Percentiles rank a stretch among this genome's conserved stretches.
These are phyloP conservation scores for Ambispora gerdemannii DNA, from an alignment of 192 early-diverging fungal species.

Conservation along the genomic window DNA sequence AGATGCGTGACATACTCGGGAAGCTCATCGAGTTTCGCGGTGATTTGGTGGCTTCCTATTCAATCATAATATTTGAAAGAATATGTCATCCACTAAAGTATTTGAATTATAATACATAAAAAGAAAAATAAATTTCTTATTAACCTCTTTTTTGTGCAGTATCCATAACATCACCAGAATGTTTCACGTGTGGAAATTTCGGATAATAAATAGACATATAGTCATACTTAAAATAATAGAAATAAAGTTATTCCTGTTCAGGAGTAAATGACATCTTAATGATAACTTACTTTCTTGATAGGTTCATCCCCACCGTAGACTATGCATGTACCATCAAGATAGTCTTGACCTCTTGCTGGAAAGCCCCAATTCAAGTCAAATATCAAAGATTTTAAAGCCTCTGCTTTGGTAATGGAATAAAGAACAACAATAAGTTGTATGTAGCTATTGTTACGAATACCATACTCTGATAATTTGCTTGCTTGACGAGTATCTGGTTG, in stretches of 20 bases:
- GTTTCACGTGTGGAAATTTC: slow-evolving; percentile 26
- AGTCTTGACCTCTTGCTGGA: slow-evolving; percentile 21
- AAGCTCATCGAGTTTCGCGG: slow-evolving; percentile 8
- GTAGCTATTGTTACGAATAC: slow-evolving; percentile 17
- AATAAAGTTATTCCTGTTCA: background rate
- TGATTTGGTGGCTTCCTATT: slow-evolving; percentile 29
- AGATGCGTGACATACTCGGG: slow-evolving; percentile 15
- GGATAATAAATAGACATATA: slow-evolving; percentile 29
- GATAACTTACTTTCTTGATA: background rate
- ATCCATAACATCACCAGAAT: slow-evolving; percentile 32
- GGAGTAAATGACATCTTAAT: background rate
- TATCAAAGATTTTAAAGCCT: slow-evolving; percentile 14
- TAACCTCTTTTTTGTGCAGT: slow-evolving; percentile 17
- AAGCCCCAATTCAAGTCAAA: slow-evolving; percentile 31
- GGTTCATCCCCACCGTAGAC: slow-evolving; percentile 2
- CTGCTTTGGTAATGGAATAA: slow-evolving; percentile 23
- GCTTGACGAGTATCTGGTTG: background rate
- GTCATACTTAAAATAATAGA: slow-evolving; percentile 28
- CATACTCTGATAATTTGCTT: slow-evolving; percentile 5
- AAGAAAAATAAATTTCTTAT: background rate
- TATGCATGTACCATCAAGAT: slow-evolving; percentile 32
- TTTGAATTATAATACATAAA: too few species aligned
- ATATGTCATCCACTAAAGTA: too few species aligned
- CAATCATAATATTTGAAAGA: background rate
- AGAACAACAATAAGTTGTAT: slow-evolving; percentile 33